Conservation (phyloP, 345 rosid genomes). For the Hibiscus syriacus region DNA sequence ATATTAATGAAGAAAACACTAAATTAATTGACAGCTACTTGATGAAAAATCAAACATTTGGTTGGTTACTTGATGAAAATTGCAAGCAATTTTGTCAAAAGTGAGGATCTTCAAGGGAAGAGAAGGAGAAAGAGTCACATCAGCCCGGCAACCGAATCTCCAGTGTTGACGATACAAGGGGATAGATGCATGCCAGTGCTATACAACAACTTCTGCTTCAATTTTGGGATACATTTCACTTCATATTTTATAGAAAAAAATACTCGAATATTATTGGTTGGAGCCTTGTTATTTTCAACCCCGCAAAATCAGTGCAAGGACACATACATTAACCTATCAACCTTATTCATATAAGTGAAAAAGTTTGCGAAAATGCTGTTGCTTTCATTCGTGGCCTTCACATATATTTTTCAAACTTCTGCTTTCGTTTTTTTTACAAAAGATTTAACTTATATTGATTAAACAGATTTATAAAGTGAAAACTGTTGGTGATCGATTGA, state of each 20-base stretch:
- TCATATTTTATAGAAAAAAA: background rate
- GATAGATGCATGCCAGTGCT: constrained; percentile 12
- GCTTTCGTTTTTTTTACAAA: too few species aligned
- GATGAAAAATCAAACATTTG: constrained; percentile 2
- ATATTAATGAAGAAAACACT: background rate
- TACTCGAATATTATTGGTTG: background rate
- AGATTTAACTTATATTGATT: too few species aligned
- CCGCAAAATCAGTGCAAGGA: constrained; percentile 27
- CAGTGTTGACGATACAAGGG: constrained; percentile 11
- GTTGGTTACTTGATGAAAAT: constrained; percentile 7
- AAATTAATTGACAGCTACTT: background rate
- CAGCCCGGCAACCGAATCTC: constrained; percentile 35
- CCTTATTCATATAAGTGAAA: background rate
- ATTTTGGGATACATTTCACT: constrained; percentile 19
- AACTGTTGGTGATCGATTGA: too few species aligned
- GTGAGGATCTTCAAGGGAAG: constrained; percentile 10
- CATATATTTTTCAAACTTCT: background rate
- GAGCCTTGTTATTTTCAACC: background rate
- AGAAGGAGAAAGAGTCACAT: constrained; percentile 23
- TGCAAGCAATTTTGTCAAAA: constrained; percentile 24
- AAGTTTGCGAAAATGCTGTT: background rate
- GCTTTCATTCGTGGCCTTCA: background rate
- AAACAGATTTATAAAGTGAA: too few species aligned
- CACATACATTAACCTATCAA: background rate
- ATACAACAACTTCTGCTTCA: constrained; percentile 14